Base-by-base conservation (phyloP, 495 filamentous ascomycete genomes). In the Neurospora sp. region DNA sequence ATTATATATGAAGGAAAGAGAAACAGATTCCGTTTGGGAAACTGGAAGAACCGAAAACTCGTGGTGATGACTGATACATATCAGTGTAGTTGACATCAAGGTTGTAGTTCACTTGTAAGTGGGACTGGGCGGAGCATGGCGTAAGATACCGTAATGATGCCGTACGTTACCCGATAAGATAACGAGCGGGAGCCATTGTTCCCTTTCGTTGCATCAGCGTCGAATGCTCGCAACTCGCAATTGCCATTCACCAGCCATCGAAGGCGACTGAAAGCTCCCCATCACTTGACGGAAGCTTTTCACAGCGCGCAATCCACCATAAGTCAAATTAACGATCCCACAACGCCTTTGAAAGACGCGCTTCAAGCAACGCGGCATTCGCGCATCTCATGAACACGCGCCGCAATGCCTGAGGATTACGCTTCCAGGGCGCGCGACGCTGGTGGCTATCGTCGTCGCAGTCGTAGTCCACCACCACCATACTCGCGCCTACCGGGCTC, bases 381-480 rank as follows among this genome's bases (percentile, higher is more conserved):
- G 53, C 53, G 27, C 27, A 3, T 35, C 27, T 65, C 12, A 18
- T 31, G 10, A 65, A 65, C 53, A 31, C 53, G 53, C 53, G 53
- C 27, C 20, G 39, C 35, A n/a, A 81, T 81, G 79, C 74, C 76
- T 68, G 75, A 76, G 45, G 73, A 73, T 38, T 72, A 77, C 40
- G 68, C 73, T 45, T 72, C 76, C 37, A 35, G 68, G 68, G 73
- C 71, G 38, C 73, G 79, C 70, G 74, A 77, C 39, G 71, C 72
- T 59, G 59, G 73, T 20, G 69, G 75, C 74, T 73, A 77, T 22
- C 75, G 70, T 31, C 70, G 65, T 37, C 70, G 72, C 72, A 68
- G 73, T 59, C 72, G 76, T 45, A 74, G 75, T 70, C 74, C 75
- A 2, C 39, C 75, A 48, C 76, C 76, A 41, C 73, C 72, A 31